Base-by-base conservation (phyloP, 305 asterid genomes). In the Solanum hybrid region DNA sequence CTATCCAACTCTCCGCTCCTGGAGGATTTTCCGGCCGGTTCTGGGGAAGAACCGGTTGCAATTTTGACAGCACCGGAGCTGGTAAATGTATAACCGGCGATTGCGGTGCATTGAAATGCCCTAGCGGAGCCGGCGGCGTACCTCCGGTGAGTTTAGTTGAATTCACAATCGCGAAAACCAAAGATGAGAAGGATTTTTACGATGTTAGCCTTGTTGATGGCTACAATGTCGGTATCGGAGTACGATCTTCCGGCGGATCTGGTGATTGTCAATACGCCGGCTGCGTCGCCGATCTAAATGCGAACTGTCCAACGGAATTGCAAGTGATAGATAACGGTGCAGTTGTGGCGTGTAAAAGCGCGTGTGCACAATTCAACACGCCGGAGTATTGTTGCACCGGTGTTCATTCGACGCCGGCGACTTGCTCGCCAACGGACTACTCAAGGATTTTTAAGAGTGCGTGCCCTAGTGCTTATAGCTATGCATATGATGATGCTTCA, bases 181-280 rank as follows among this genome's bases (percentile, higher is more conserved):
- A 79, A 16, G 86, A 37, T 8, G 79, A 88, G 2, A 90, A 87
- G 75, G 97, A 94, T 79, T 95, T 95, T 79, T 95, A 93, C 87
- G 97, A 94, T 85, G 95, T 94, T 17, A 94, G 97, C 92, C 95
- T 94, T 42, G 97, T 94, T 11, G 96, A 94, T 24, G 96, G 97
- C 2, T 95, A 92, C 94, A 95, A 94, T 71, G 90, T 95, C 27
- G 94, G 93, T 5, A 38, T 95, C 36, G 91, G 92, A 0, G 90
- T 95, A 3, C 89, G 90, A 4, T 90, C 92, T 6, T 64, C 90
- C 14, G 95, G 96, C 3, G 96, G 97, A 1, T 73, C 93, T 26
- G 97, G 97, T 0, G 89, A 91, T 51, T 95, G 98, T 40, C 91
- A 89, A 73, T 91, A 92, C 75, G 93, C 95, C 4, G 95, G 95